phyloP scores from a whole-genome alignment of 1,284 basidiomycete species.

The Gymnopus androsaceus region DNA sequence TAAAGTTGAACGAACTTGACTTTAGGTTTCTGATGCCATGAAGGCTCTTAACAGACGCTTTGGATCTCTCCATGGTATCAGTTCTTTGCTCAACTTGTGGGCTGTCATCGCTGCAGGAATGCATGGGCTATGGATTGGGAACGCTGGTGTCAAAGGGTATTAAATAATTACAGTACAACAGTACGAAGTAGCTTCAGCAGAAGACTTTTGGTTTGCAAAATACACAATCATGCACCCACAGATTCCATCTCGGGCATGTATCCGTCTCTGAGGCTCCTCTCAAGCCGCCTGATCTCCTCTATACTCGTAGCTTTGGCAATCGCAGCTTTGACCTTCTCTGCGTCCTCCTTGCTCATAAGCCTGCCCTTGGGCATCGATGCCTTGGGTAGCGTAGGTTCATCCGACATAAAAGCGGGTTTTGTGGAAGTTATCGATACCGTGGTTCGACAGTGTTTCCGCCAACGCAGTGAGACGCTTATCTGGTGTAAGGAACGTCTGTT shows the following conservation, averaged over 20 bases:
- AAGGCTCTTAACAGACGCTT: slow-evolving; percentile 68
- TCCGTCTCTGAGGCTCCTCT: slow-evolving; percentile 87
- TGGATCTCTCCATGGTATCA: slow-evolving; percentile 65
- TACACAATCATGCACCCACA: slow-evolving; percentile 62
- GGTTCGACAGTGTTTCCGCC: slow-evolving; percentile 73
- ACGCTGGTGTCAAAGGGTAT: slow-evolving; percentile 44
- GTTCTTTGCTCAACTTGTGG: slow-evolving; percentile 65
- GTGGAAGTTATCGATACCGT: slow-evolving; percentile 68
- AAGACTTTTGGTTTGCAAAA: slow-evolving; percentile 22
- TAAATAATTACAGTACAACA: slow-evolving; percentile 22
- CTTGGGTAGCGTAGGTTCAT: slow-evolving; percentile 73
- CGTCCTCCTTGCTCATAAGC: slow-evolving; percentile 91
- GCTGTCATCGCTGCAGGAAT: slow-evolving; percentile 64
- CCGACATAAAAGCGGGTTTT: slow-evolving; percentile 60
- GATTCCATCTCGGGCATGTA: slow-evolving; percentile 77
- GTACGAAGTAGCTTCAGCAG: slow-evolving; percentile 19
- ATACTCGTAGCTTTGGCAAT: slow-evolving; percentile 89
- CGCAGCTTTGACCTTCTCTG: slow-evolving; percentile 85
- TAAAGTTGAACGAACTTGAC: neutral
- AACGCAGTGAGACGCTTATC: slow-evolving; percentile 80
- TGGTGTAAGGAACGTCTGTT: slow-evolving; percentile 74
- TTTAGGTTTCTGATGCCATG: slow-evolving; percentile 70
- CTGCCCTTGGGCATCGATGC: slow-evolving; percentile 67
- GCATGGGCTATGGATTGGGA: slow-evolving; percentile 75
- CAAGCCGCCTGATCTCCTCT: slow-evolving; percentile 87